These are phyloP conservation scores for Herpotrichia juniperi DNA, from an alignment of 2,329 filamentous ascomycete species.

Conservation along the genomic window DNA sequence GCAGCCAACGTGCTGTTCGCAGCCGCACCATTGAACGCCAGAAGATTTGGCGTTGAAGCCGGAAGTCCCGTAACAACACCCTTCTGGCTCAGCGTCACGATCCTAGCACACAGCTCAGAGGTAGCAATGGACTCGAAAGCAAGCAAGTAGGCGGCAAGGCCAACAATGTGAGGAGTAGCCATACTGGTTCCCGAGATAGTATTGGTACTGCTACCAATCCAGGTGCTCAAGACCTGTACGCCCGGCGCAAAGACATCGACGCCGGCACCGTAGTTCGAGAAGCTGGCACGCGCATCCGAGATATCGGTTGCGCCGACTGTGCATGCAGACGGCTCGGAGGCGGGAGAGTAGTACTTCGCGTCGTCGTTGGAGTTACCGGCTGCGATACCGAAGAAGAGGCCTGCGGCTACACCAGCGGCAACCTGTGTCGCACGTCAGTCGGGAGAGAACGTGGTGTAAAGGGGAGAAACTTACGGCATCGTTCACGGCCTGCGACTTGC, in stretches of 20 bases:
- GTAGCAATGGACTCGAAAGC: slow-evolving; percentile 48
- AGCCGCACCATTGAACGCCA: slow-evolving; percentile 59
- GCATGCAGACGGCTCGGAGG: slow-evolving; percentile 42
- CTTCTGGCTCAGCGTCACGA: slow-evolving; percentile 51
- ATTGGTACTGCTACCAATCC: slow-evolving; percentile 43
- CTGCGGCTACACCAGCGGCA: slow-evolving; percentile 35
- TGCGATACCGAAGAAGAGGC: slow-evolving; percentile 45
- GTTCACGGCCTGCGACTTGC: slow-evolving; percentile 28
- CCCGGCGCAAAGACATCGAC: slow-evolving; percentile 48
- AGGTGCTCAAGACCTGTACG: slow-evolving; percentile 53
- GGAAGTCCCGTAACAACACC: slow-evolving; percentile 48
- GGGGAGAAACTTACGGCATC: slow-evolving; percentile 20
- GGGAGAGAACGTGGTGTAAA: slow-evolving; percentile 5
- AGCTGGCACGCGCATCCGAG: slow-evolving; percentile 36
- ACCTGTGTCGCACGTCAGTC: slow-evolving; percentile 22
- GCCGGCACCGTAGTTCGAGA: slow-evolving; percentile 43
- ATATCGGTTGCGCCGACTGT: slow-evolving; percentile 45
- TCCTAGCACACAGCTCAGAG: slow-evolving; percentile 52
- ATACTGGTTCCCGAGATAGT: slow-evolving; percentile 67
- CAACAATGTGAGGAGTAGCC: slow-evolving; percentile 73
- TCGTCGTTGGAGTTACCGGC: slow-evolving; percentile 43
- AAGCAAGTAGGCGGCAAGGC: slow-evolving; percentile 72
- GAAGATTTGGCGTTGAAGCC: slow-evolving; percentile 53
- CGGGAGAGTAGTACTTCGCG: slow-evolving; percentile 37
- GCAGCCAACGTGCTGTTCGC: background rate